Percentiles rank a stretch among this genome's conserved stretches.
Conservation (phyloP, 768 basidiomycete species). For the Daedalea quercina region DNA sequence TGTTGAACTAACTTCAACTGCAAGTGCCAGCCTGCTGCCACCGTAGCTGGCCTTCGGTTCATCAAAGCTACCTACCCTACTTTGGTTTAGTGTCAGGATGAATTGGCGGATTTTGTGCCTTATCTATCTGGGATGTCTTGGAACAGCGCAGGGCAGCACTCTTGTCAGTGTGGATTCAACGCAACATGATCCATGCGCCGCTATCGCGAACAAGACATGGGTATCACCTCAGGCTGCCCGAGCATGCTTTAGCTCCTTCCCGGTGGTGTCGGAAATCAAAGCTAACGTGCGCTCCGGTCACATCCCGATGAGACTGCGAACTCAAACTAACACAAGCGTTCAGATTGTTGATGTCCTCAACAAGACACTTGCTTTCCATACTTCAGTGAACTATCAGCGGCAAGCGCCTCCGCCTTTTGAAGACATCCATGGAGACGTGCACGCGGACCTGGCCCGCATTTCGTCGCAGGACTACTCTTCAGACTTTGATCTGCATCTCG, state of each 20-base stretch:
- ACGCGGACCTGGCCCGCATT: slow-evolving; percentile 43
- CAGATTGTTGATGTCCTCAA: slow-evolving; percentile 53
- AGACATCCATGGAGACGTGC: slow-evolving; percentile 53
- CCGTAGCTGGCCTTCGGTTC: too few relatives aligned
- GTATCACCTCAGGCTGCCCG: slow-evolving; percentile 44
- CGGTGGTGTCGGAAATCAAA: slow-evolving; percentile 39
- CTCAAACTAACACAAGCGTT: not conserved
- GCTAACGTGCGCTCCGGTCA: slow-evolving; percentile 35
- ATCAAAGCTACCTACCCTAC: too few relatives aligned
- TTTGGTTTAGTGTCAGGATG: too few relatives aligned
- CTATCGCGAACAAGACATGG: slow-evolving; percentile 50
- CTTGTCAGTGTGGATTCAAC: too few relatives aligned
- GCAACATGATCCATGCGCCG: slow-evolving; percentile 39
- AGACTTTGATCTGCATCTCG: slow-evolving; percentile 51
- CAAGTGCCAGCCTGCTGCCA: too few relatives aligned
- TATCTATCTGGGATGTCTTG: too few relatives aligned
- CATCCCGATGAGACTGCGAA: not conserved
- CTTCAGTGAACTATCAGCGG: slow-evolving; percentile 55
- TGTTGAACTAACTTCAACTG: too few relatives aligned
- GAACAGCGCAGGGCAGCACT: too few relatives aligned
- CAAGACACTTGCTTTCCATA: slow-evolving; percentile 54
- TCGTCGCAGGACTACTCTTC: slow-evolving; percentile 35
- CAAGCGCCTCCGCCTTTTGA: slow-evolving; percentile 46
- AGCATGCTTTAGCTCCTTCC: slow-evolving; percentile 43
- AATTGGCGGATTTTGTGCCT: too few relatives aligned